phyloP scores from a whole-genome alignment of 2,329 filamentous ascomycete genomes.

The Pseudonectria foliicola region DNA sequence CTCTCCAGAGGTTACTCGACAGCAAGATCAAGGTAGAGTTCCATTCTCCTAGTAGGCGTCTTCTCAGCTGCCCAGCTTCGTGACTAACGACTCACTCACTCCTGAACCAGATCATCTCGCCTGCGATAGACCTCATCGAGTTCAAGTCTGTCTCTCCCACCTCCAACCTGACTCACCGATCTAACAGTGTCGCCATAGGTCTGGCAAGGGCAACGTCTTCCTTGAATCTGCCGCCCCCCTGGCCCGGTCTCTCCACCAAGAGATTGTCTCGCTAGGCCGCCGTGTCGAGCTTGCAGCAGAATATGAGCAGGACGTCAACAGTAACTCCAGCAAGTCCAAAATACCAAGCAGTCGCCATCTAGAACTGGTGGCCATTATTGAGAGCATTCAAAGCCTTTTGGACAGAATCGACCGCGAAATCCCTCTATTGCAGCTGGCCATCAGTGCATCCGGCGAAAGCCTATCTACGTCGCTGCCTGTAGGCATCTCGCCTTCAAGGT shows the following conservation, averaged over 20 bases:
- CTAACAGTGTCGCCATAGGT: conserved; percentile 27
- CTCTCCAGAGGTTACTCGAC: conserved; percentile 67
- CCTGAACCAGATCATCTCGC: conserved; percentile 66
- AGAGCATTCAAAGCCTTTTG: conserved; percentile 69
- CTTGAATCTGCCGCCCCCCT: conserved; percentile 80
- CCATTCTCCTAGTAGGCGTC: not conserved
- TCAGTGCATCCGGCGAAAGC: conserved; percentile 86
- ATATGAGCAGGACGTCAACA: conserved; percentile 44
- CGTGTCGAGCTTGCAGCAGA: conserved; percentile 64
- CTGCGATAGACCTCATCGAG: conserved; percentile 87
- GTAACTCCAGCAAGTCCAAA: conserved; percentile 32
- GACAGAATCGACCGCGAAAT: conserved; percentile 82
- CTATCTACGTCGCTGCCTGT: conserved; percentile 72
- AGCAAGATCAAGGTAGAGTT: conserved; percentile 73
- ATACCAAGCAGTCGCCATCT: conserved; percentile 39
- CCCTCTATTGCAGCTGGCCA: conserved; percentile 84
- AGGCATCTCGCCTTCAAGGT: conserved; percentile 79
- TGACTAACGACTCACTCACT: conserved; percentile 2
- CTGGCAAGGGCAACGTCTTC: conserved; percentile 45
- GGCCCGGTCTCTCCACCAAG: conserved; percentile 73
- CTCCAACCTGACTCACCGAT: conserved; percentile 2
- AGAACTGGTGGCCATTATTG: conserved; percentile 63
- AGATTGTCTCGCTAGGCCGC: conserved; percentile 73
- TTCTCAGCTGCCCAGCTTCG: not conserved
- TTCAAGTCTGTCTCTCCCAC: conserved; percentile 55